Percentiles rank a stretch among this genome's conserved stretches.
These are phyloP conservation scores for Meira nashicola DNA, from an alignment of 1,284 basidiomycete species.

Conservation along the genomic window DNA sequence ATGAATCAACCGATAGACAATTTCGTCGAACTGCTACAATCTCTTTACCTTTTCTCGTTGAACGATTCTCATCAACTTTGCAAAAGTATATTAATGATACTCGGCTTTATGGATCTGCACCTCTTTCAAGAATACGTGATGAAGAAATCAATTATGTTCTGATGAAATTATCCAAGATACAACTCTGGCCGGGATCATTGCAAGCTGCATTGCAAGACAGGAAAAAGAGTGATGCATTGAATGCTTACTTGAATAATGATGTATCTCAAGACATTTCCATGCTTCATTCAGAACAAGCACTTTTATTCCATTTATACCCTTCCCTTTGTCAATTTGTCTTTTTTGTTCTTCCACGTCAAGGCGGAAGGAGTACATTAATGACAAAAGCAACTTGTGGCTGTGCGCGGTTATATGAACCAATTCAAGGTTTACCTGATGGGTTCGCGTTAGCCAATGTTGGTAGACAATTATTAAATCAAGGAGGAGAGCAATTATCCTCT, in stretches of 20 bases:
- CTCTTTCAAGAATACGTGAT: neutral
- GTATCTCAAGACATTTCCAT: neutral
- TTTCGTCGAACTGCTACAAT: constrained; percentile 1
- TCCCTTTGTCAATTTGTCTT: neutral
- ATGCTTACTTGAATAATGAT: neutral
- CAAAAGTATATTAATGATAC: neutral
- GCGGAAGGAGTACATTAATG: neutral
- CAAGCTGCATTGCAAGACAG: neutral
- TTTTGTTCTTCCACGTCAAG: neutral
- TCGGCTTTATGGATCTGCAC: neutral
- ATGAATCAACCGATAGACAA: neutral
- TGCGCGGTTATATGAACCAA: neutral
- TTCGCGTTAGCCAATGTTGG: no score
- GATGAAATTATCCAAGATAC: neutral
- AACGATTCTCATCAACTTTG: neutral
- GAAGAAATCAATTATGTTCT: constrained; percentile 7
- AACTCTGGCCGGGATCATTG: neutral
- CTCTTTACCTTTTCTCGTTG: neutral
- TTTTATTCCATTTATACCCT: neutral
- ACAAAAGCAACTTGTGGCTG: constrained; percentile 1
- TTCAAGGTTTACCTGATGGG: no score
- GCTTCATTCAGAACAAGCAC: neutral
- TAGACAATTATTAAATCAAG: no score
- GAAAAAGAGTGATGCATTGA: neutral
- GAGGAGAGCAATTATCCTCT: no score